phyloP scores from a whole-genome alignment of 2,329 filamentous ascomycete genomes.

The Neofusicoccum sp. region DNA sequence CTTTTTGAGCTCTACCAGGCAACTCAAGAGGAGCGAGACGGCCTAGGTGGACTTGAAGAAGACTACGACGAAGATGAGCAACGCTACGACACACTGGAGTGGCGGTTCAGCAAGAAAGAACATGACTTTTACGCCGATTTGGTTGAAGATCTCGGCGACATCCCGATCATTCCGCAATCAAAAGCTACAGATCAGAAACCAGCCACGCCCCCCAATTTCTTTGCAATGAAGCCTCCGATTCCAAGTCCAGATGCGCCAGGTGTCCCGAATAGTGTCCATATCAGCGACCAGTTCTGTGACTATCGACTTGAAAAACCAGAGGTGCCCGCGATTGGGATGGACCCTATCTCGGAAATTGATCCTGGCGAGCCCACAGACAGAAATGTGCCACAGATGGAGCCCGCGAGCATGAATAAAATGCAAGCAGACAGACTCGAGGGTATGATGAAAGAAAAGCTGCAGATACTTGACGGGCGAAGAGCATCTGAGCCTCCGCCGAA shows the following conservation, averaged over 20 bases:
- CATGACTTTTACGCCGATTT: background rate
- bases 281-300: too few species aligned
- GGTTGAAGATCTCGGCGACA: background rate
- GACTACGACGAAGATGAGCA: background rate
- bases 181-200: background rate
- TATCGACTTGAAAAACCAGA: too few species aligned
- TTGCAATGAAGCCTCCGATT: too few species aligned
- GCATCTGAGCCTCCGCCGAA: background rate
- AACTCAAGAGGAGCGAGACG: background rate
- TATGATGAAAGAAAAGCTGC: too few species aligned
- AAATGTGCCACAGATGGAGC: too few species aligned
- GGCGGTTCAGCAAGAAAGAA: background rate
- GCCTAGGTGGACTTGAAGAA: background rate
- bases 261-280: too few species aligned
- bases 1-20: background rate
- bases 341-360: too few species aligned
- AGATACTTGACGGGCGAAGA: background rate
- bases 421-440: too few species aligned
- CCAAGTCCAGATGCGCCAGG: too few species aligned
- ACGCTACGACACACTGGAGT: background rate
- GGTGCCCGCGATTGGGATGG: too few species aligned
- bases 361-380: too few species aligned
- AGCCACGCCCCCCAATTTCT: background rate
- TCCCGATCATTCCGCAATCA: background rate
- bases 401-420: too few species aligned